Evolutionary conservation across 78 protist species (phyloP).

Genomic region (Emiliania huxleyi): DNA sequence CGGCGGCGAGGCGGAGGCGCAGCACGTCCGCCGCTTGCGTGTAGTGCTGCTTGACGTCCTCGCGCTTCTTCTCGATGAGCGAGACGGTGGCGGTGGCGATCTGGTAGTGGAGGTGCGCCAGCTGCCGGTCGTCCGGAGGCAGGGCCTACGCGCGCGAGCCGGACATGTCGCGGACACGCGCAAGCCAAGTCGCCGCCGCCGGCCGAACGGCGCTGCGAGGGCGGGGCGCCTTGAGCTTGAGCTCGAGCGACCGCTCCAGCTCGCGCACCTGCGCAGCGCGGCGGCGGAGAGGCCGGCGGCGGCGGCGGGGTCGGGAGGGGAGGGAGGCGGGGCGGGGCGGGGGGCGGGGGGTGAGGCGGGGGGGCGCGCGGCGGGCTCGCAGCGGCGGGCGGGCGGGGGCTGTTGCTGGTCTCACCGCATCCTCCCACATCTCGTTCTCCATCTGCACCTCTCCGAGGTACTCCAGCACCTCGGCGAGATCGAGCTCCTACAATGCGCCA

Average conservation of each 20-base stretch:
- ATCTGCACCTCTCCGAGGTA: not conserved
- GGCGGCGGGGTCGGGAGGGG: too few species aligned
- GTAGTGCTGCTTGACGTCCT: not conserved
- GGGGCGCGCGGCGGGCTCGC: too few species aligned
- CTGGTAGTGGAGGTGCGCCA: not conserved
- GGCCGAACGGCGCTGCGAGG: too few species aligned
- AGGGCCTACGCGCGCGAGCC: too few species aligned
- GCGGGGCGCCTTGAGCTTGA: not conserved
- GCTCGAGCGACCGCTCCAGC: not conserved
- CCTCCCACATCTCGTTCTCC: constrained; percentile 1
- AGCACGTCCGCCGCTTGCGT: not conserved
- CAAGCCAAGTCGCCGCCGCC: too few species aligned
- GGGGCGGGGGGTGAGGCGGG: too few species aligned
- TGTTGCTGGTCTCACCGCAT: not conserved
- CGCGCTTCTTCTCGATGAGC: not conserved
- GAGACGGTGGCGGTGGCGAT: not conserved
- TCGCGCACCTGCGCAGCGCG: too few species aligned
- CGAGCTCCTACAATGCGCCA: too few species aligned
- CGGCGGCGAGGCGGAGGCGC: not conserved
- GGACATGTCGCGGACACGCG: too few species aligned
- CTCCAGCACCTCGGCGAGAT: not conserved
- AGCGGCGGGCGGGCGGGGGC: too few species aligned
- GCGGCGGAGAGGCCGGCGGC: too few species aligned
- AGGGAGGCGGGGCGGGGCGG: too few species aligned
- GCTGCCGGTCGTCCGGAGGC: not conserved